Evolutionary conservation across 768 basidiomycete genomes (phyloP).

Genomic region (Lactarius akahatsu): DNA sequence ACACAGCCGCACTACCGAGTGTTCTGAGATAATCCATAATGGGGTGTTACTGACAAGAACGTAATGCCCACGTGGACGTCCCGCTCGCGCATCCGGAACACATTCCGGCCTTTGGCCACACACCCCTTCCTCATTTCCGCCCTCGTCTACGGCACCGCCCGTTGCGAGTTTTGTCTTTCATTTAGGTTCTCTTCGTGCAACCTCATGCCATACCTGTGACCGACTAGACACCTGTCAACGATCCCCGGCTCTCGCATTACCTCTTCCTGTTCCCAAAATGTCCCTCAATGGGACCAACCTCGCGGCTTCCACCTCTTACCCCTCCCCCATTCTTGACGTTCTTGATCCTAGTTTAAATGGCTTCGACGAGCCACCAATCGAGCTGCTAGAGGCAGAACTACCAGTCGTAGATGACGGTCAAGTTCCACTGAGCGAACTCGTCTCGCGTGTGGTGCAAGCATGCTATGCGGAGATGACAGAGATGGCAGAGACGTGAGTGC

Average conservation of each 20-base stretch:
- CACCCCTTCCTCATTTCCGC: neutral
- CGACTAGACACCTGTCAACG: neutral
- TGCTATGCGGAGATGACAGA: slow-evolving; percentile 83
- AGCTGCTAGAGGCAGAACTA: slow-evolving; percentile 70
- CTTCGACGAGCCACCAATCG: slow-evolving; percentile 43
- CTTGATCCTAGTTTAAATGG: slow-evolving; percentile 34
- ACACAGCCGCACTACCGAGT: slow-evolving; percentile 83
- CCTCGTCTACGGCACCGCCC: neutral
- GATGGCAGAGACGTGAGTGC: slow-evolving; percentile 78
- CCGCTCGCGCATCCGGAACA: neutral
- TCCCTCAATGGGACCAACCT: slow-evolving; percentile 25
- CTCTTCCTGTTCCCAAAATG: slow-evolving; percentile 4
- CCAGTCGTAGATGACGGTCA: slow-evolving; percentile 74
- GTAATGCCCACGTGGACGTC: neutral
- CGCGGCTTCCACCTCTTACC: neutral
- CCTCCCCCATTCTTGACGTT: slow-evolving; percentile 24
- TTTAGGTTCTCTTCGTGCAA: neutral
- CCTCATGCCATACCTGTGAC: neutral
- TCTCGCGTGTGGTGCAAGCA: slow-evolving; percentile 73
- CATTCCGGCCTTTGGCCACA: neutral
- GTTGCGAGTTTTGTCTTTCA: neutral
- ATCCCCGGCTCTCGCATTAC: neutral
- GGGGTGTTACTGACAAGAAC: slow-evolving; percentile 33
- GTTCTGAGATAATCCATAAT: slow-evolving; percentile 76
- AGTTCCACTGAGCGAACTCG: slow-evolving; percentile 65